Conservation (phyloP, 1,284 basidiomycete genomes). For the Naganishia sp. region DNA sequence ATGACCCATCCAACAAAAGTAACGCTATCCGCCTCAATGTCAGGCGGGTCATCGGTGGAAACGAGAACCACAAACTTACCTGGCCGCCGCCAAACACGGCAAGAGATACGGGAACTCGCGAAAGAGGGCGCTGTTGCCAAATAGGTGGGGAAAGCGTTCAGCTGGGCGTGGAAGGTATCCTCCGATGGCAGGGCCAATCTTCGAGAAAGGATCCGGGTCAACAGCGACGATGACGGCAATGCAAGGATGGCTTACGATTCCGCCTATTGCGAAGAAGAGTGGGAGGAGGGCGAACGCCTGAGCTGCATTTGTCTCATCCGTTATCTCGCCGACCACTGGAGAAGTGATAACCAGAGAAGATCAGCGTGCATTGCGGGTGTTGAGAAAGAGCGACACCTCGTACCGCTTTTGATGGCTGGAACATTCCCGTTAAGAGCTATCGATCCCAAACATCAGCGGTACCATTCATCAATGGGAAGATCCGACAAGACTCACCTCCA, state of each 20-base stretch:
- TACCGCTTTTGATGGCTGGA: conserved; percentile 35
- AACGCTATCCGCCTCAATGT: background rate
- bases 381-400: background rate
- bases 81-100: conserved; percentile 26
- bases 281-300: conserved; percentile 35
- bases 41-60: background rate
- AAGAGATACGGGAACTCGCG: conserved; percentile 23
- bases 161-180: conserved; percentile 26
- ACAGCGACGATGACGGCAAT: background rate
- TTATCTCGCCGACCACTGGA: conserved; percentile 34
- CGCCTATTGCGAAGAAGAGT: conserved; percentile 33
- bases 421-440: conserved; percentile 34
- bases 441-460: background rate
- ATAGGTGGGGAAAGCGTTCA: conserved; percentile 11
- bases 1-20: conserved; percentile 21
- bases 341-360: background rate
- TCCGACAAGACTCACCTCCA: conserved; percentile 11
- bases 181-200: conserved; percentile 29
- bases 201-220: background rate
- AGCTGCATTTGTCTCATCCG: conserved; percentile 35
- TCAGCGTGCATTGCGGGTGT: background rate
- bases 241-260: conserved; percentile 18
- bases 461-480: background rate
- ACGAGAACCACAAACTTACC: background rate
- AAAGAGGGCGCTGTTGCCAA: conserved; percentile 2